Conservation (phyloP, 2,329 filamentous ascomycete species). For the Claviceps sp. region DNA sequence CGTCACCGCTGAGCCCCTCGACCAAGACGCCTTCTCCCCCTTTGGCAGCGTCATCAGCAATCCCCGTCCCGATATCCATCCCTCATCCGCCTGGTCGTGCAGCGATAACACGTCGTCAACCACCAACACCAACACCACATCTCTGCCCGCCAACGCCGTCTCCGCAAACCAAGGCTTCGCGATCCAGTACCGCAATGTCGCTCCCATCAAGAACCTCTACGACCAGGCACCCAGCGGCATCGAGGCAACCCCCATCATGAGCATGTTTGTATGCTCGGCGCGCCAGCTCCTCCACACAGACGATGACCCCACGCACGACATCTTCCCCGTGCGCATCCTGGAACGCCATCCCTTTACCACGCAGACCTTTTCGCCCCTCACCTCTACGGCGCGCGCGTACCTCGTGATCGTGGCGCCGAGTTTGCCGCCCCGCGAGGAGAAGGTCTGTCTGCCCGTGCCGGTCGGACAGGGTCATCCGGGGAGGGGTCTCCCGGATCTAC, state of each 20-base stretch:
- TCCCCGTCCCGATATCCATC: constrained; percentile 44
- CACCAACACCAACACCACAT: neutral
- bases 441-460: constrained; percentile 16
- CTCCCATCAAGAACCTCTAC: constrained; percentile 61
- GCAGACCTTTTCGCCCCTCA: constrained; percentile 81
- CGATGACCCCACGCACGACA: constrained; percentile 5
- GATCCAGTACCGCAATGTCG: constrained; percentile 72
- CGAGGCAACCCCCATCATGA: constrained; percentile 49
- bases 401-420: constrained; percentile 84
- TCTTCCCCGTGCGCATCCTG: constrained; percentile 55
- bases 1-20: constrained; percentile 53
- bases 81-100: constrained; percentile 30
- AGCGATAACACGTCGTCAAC: constrained; percentile 22
- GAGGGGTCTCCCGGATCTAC: constrained; percentile 58
- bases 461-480: constrained; percentile 34
- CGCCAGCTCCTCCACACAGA: constrained; percentile 13
- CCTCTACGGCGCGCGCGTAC: constrained; percentile 41
- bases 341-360: constrained; percentile 91
- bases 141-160: constrained; percentile 29
- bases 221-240: constrained; percentile 43
- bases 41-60: constrained; percentile 80
- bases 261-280: constrained; percentile 69
- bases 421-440: constrained; percentile 29
- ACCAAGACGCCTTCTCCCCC: constrained; percentile 51
- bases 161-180: constrained; percentile 77